Percentiles rank a stretch among this genome's conserved stretches.
These are phyloP conservation scores for Globisporangium megalacanthum DNA, from an alignment of 352 stramenopile genomes.

Conservation along the genomic window DNA sequence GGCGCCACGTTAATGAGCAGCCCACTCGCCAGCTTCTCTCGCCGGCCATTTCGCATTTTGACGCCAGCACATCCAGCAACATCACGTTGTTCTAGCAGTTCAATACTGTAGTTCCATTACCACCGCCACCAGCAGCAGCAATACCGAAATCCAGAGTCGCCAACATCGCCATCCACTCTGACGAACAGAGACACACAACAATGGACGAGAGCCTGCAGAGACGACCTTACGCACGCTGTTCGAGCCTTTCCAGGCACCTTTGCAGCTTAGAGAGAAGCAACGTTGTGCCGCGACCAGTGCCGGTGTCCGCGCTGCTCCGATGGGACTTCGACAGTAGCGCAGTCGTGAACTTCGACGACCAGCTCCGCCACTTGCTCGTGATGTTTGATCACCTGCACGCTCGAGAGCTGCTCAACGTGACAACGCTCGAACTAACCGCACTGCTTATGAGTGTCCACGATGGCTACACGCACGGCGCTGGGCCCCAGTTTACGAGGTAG, in stretches of 20 bases:
- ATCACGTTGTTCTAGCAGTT: no score
- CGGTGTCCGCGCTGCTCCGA: slow-evolving; percentile 4
- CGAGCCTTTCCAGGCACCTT: no score
- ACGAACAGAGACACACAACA: no score
- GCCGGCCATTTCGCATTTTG: background rate
- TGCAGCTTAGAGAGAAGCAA: no score
- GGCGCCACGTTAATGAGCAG: background rate
- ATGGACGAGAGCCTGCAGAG: no score
- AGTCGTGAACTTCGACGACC: slow-evolving; percentile 2
- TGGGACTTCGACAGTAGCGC: slow-evolving; percentile 15
- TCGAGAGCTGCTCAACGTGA: slow-evolving; percentile 3
- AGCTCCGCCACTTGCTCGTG: slow-evolving; percentile 7
- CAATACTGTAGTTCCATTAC: no score
- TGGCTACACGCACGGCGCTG: slow-evolving; percentile 7
- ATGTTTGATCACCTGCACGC: slow-evolving; percentile 15
- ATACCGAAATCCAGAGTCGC: no score
- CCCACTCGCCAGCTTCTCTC: background rate
- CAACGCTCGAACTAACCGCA: slow-evolving; percentile 1
- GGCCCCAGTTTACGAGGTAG: slow-evolving; percentile 13
- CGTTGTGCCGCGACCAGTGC: background rate
- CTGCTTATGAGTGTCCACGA: slow-evolving; percentile 11
- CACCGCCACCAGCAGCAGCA: no score
- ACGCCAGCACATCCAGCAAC: background rate
- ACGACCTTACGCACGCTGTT: no score
- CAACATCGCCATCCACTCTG: no score